Evolutionary conservation across 352 stramenopile genomes (phyloP).

Genomic region (Phytophthora gonapodyides): DNA sequence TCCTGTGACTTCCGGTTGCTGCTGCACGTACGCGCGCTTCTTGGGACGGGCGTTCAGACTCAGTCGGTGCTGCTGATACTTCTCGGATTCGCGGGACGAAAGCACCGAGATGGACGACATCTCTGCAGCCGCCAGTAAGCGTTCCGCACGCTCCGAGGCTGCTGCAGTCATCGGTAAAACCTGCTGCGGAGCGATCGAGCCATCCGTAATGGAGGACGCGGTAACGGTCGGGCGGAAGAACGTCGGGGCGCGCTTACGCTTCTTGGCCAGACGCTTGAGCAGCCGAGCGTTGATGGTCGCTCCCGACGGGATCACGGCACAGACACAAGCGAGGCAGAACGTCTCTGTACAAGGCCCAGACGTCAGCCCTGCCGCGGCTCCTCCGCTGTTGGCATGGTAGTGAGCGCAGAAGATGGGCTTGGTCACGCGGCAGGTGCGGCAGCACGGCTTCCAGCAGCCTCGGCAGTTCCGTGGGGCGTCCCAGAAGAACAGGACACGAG

Average conservation of each 20-base stretch:
- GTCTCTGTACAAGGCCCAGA: constrained; percentile 67
- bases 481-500: constrained; percentile 68
- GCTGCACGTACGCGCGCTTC: constrained; percentile 32
- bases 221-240: constrained; percentile 48
- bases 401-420: constrained; percentile 82
- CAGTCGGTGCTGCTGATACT: constrained; percentile 64
- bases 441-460: constrained; percentile 70
- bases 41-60: constrained; percentile 47
- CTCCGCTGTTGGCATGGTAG: constrained; percentile 40
- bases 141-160: constrained; percentile 26
- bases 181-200: constrained; percentile 29
- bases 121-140: constrained; percentile 33
- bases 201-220: constrained; percentile 35
- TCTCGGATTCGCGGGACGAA: constrained; percentile 75
- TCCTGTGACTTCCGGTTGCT: constrained; percentile 13
- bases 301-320: constrained; percentile 62
- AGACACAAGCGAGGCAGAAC: constrained; percentile 77
- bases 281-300: constrained; percentile 72
- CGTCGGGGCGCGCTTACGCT: constrained; percentile 43
- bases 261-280: constrained; percentile 68
- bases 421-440: constrained; percentile 63
- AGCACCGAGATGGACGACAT: constrained; percentile 69
- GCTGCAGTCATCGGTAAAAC: neutral
- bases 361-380: constrained; percentile 20
- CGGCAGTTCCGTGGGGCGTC: constrained; percentile 58